phyloP scores from a whole-genome alignment of 371 early-diverging fungal species.

The Circinella umbellata region DNA sequence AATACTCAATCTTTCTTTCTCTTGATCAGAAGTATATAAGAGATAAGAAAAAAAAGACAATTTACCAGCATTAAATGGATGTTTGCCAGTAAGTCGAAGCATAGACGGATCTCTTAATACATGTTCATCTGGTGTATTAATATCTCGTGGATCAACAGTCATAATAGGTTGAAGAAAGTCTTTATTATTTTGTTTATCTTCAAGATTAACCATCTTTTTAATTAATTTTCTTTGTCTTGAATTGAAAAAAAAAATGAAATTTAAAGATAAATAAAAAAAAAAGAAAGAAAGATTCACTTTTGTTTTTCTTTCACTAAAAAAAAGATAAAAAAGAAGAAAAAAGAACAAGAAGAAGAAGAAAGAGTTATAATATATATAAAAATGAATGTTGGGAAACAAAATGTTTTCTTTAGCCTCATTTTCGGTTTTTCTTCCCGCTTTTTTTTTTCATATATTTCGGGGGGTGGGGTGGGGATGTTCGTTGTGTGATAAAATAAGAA shows the following conservation, averaged over 20 bases:
- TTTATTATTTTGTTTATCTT: constrained; percentile 5
- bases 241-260: background rate
- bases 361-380: background rate
- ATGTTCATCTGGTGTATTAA: constrained; percentile 53
- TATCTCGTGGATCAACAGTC: constrained; percentile 34
- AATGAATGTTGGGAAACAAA: background rate
- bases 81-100: constrained; percentile 56
- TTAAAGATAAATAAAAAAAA: background rate
- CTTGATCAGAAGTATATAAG: background rate
- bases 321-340: constrained; percentile 4
- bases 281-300: too few species aligned
- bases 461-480: too few species aligned
- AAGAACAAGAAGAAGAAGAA: constrained; percentile 1
- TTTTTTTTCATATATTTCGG: too few species aligned
- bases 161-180: background rate
- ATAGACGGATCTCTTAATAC: constrained; percentile 51
- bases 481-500: too few species aligned
- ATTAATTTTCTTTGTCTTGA: background rate
- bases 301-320: too few species aligned
- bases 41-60: background rate
- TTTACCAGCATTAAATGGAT: constrained; percentile 63
- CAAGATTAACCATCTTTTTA: background rate
- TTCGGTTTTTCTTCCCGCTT: too few species aligned
- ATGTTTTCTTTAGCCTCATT: too few species aligned
- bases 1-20: too few species aligned